Evolutionary conservation across 768 basidiomycete species (phyloP), one percentile per base, ranked within the genome.

Genomic region (Xerocomellus chrysenteron): DNA sequence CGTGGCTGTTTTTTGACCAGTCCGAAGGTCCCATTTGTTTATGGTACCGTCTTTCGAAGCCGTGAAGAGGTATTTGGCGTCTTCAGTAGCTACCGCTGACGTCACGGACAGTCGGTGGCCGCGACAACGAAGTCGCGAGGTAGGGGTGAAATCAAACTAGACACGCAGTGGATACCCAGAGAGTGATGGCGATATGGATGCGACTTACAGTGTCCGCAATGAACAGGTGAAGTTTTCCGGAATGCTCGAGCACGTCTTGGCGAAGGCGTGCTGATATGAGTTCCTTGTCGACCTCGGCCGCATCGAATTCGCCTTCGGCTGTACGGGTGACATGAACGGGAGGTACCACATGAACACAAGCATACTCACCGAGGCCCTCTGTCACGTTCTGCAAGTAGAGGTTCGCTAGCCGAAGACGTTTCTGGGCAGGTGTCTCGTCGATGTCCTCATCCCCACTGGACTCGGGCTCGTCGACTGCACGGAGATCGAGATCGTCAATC

Each of bases 201-300:
- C 21, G 17, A 76, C 83, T 57, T 69, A 91, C 90, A 16, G 77
- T 77, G 52, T 90, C 85, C 28, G 89, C 90, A 48, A 96, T 76
- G 68, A 88, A 91, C 41, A 89, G 72, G 73, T 94, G 90, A 9
- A 94, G 77, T 72, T 90, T 94, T 47, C 94, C 94, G 5, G 92
- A 86, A 66, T 95, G 86, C 61, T 94, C 88, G 46, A 94, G 72
- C 6, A 96, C 94, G 75, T 98, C 96, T 69, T 94, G 86, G 69
- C 94, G 92, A 59, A 99, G 78, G 53, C 97, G 79, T 19, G 94
- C 81, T 43, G 90, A 90, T 58, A 99, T 91, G 59, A 98, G 78
- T 61, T 98, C 96, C 64, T 84, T 83, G 78, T 99, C 97, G 28
- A 98, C 86, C 63, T 98, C 95, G 2, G 92, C 94, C 5, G 97